Percentiles rank a stretch among this genome's conserved stretches.
phyloP scores from a whole-genome alignment of 257 asterid genomes.

The Lantana camara region DNA sequence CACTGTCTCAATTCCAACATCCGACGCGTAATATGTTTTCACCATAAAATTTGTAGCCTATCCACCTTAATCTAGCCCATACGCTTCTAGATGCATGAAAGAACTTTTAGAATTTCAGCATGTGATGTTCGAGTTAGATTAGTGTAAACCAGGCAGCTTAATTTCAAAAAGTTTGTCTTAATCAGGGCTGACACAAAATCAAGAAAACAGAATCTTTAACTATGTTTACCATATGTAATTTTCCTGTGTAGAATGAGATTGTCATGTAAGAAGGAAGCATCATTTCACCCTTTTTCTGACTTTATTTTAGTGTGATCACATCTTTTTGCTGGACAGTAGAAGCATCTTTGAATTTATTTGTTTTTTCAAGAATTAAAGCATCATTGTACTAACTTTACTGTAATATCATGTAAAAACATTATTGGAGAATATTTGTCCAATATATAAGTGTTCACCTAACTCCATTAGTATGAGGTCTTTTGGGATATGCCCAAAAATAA shows the following conservation, averaged over 20 bases:
- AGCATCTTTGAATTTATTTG: constrained; percentile 19
- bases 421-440: too few relatives aligned
- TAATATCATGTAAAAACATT: too few relatives aligned
- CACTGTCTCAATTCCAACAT: too few relatives aligned
- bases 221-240: constrained; percentile 16
- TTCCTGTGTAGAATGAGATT: constrained; percentile 23
- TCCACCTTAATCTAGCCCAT: too few relatives aligned
- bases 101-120: not conserved
- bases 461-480: too few relatives aligned
- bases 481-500: too few relatives aligned
- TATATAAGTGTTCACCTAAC: too few relatives aligned
- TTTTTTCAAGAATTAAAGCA: too few relatives aligned
- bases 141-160: too few relatives aligned
- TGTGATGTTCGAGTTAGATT: not conserved
- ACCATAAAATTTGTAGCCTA: too few relatives aligned
- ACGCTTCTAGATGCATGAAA: not conserved
- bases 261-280: constrained; percentile 31
- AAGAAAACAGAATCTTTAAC: not conserved
- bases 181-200: constrained; percentile 26
- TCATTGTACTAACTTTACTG: not conserved
- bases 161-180: constrained; percentile 15
- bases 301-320: constrained; percentile 25
- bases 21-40: too few relatives aligned
- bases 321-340: not conserved
- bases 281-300: constrained; percentile 22